Percentiles rank a stretch among this genome's conserved stretches.
Evolutionary conservation across 2,329 filamentous ascomycete genomes (phyloP).

Genomic region (Zelopaecilomyces penicillatus): DNA sequence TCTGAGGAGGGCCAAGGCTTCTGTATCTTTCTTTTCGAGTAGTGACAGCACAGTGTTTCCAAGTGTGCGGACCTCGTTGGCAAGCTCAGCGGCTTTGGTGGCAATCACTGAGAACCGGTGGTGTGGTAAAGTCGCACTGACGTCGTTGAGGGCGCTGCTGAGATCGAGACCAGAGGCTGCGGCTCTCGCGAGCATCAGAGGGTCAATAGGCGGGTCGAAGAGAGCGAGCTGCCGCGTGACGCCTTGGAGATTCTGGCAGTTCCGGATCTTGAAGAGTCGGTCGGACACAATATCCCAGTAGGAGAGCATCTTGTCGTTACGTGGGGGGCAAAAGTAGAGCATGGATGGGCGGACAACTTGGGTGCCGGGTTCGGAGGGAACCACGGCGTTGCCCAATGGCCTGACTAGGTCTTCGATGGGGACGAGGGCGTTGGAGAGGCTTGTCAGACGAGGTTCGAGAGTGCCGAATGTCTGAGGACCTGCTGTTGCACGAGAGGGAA

Average conservation of each 20-base stretch:
- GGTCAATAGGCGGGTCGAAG: background rate
- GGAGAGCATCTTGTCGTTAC: background rate
- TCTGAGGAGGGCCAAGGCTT: background rate
- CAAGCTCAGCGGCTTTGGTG: background rate
- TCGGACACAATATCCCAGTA: background rate
- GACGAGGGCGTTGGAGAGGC: too few relatives aligned
- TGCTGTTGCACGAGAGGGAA: background rate
- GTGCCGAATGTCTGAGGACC: too few relatives aligned
- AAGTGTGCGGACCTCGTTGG: background rate
- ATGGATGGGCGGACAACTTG: too few relatives aligned
- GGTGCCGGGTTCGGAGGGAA: too few relatives aligned
- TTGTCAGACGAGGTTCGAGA: too few relatives aligned
- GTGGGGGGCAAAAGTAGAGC: background rate
- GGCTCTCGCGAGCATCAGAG: background rate
- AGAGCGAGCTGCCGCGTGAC: background rate
- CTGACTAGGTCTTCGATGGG: too few relatives aligned
- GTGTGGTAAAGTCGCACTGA: background rate
- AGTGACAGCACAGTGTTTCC: background rate
- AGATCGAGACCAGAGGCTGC: background rate
- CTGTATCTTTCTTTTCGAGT: background rate
- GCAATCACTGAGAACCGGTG: background rate
- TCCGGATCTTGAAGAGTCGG: conserved; percentile 2
- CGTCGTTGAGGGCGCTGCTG: background rate
- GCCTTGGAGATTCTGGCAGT: background rate
- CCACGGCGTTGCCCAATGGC: too few relatives aligned